These are phyloP conservation scores for Fusarium buharicum DNA, from an alignment of 2,329 filamentous ascomycete genomes.

Conservation along the genomic window DNA sequence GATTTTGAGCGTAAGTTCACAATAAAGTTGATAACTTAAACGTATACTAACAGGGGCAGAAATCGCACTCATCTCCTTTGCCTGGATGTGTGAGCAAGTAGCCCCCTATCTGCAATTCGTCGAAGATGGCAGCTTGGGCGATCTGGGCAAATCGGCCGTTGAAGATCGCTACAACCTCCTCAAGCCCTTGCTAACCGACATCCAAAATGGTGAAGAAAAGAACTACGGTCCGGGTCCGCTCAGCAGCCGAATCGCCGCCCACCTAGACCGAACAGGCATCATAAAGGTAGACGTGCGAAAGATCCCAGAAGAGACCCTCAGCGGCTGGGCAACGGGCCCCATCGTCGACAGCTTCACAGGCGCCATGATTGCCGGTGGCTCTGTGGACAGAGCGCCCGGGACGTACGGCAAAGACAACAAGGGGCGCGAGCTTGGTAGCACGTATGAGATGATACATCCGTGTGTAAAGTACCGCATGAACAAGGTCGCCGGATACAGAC, in stretches of 20 bases:
- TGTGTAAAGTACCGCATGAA: slow-evolving; percentile 40
- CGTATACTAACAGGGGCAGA: slow-evolving; percentile 24
- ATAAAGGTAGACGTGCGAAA: slow-evolving; percentile 29
- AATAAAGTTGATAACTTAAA: not conserved
- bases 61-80: slow-evolving; percentile 43
- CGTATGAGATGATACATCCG: slow-evolving; percentile 40
- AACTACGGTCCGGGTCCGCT: slow-evolving; percentile 24
- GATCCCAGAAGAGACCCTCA: slow-evolving; percentile 29
- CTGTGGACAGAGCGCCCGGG: slow-evolving; percentile 31
- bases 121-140: slow-evolving; percentile 17
- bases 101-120: slow-evolving; percentile 31
- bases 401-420: slow-evolving; percentile 28
- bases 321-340: slow-evolving; percentile 42
- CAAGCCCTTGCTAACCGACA: slow-evolving; percentile 33
- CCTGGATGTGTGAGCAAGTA: slow-evolving; percentile 45
- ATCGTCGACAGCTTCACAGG: slow-evolving; percentile 43
- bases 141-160: slow-evolving; percentile 30
- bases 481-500: slow-evolving; percentile 32
- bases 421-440: slow-evolving; percentile 22
- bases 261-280: slow-evolving; percentile 28
- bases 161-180: slow-evolving; percentile 38
- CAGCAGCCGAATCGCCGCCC: slow-evolving; percentile 17
- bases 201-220: slow-evolving; percentile 34
- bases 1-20: slow-evolving; percentile 39
- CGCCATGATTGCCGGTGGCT: slow-evolving; percentile 29